Base-by-base conservation (phyloP, 2,329 filamentous ascomycete genomes). In the Myotisia sp. region DNA sequence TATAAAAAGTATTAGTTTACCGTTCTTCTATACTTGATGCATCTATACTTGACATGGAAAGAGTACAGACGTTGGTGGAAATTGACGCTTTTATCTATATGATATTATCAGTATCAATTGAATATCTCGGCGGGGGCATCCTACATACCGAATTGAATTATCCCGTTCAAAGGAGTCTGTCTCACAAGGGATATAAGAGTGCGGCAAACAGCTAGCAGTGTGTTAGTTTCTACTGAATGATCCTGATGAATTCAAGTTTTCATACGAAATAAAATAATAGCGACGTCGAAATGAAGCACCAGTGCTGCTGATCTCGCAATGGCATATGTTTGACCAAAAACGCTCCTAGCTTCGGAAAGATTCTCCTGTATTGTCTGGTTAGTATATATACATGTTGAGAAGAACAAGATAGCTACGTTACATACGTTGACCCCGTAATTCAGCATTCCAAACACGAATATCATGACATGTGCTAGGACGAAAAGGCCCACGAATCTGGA, bases 171-270 rank as follows among this genome's bases (percentile, higher is more conserved):
- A 5, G 82, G 79, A 5, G 82, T 90, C 52, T 83, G 79, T 42
- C 82, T 72, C 34, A 77, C 70, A 42, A 87, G 70, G 34, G 81
- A 90, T 51, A 90, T 84, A 47, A 90, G 70, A 8, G 81, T 90
- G 39, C 82, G 71, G 63, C 82, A 90, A 32, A 90, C 81, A 28
- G 83, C 54, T 58, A 38, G 29, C 21, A 32, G 7, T 22, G 42
- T 27, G 34, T 32, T 38, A 37, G 22, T 20, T 26, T 12, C 8
- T 26, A 13, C n/a, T n/a, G 12, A 4, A 6, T 5, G 16, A n/a
- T 5, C 6, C 12, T 16, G n/a, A 20, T n/a, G 10, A 3, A 6
- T 13, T 18, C 3, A 23, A 24, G 5, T 4, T 13, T 26, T 39
- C 45, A 29, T 31, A 50, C 47, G 81, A 46, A 87, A 76, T 18